phyloP scores from a whole-genome alignment of 2,329 filamentous ascomycete genomes.

The Talaromyces sp. region DNA sequence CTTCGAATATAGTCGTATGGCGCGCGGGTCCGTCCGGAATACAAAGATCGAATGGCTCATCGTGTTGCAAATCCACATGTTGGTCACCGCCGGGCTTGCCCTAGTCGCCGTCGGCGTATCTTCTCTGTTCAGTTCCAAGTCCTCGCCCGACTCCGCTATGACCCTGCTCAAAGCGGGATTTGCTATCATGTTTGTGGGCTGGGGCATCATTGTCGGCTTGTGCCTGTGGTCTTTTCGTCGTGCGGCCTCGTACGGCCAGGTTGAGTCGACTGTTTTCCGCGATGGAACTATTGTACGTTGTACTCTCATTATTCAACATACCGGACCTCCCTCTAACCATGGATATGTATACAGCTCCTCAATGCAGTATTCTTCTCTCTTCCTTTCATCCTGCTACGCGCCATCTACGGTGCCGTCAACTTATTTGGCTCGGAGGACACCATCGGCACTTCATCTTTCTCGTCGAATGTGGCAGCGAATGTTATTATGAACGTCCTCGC shows the following conservation, averaged over 20 bases:
- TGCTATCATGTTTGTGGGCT: constrained; percentile 5
- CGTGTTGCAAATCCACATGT: constrained; percentile 10
- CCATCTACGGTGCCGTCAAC: constrained; percentile 8
- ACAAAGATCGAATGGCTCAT: constrained; percentile 8
- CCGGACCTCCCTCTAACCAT: not conserved
- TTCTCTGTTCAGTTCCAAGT: not conserved
- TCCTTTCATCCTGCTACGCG: constrained; percentile 5
- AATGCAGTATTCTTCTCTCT: constrained; percentile 10
- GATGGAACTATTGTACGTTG: constrained; percentile 6
- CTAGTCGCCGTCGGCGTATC: constrained; percentile 5
- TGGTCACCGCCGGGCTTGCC: constrained; percentile 7
- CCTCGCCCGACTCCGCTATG: not conserved
- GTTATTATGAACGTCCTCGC: constrained; percentile 10
- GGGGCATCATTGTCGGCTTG: not conserved
- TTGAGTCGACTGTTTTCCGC: not conserved
- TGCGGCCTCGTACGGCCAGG: not conserved
- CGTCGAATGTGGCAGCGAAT: constrained; percentile 6
- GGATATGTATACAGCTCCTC: constrained; percentile 1
- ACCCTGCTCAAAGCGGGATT: constrained; percentile 6
- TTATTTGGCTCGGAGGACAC: not conserved
- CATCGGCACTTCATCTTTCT: constrained; percentile 3
- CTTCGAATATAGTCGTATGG: not conserved
- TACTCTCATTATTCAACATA: not conserved
- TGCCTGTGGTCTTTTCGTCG: constrained; percentile 2
- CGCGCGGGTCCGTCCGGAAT: constrained; percentile 2